Conservation (phyloP, 2,329 filamentous ascomycete genomes). For the Fusarium pseudograminearum region DNA sequence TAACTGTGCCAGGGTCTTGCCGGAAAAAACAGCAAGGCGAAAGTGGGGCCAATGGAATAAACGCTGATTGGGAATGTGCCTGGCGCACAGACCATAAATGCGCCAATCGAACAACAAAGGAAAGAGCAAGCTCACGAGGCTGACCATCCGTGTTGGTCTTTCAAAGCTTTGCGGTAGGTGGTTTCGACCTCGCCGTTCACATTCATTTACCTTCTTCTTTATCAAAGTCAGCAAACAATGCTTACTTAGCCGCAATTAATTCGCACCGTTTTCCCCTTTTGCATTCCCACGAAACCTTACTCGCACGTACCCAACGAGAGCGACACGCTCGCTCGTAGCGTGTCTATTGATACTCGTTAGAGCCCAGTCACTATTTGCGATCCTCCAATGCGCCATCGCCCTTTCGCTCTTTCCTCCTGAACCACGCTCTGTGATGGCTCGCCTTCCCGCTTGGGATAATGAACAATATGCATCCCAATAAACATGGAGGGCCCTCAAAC, state of each 20-base stretch:
- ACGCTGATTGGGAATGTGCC: slow-evolving; percentile 40
- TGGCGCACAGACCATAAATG: slow-evolving; percentile 37
- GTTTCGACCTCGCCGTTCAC: slow-evolving; percentile 38
- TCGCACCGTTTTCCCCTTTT: background rate
- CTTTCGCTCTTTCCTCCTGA: slow-evolving; percentile 47
- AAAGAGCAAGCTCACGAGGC: slow-evolving; percentile 44
- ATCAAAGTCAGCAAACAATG: slow-evolving; percentile 39
- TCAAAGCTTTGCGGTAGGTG: slow-evolving; percentile 17
- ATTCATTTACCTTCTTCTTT: slow-evolving; percentile 10
- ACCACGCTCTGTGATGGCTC: slow-evolving; percentile 51
- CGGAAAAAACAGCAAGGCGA: slow-evolving; percentile 52
- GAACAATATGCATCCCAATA: slow-evolving; percentile 50
- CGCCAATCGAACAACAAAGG: slow-evolving; percentile 37
- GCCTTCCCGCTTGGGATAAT: slow-evolving; percentile 48
- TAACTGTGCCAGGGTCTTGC: slow-evolving; percentile 15
- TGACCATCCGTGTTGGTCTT: slow-evolving; percentile 35
- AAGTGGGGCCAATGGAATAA: slow-evolving; percentile 43
- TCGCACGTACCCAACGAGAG: background rate
- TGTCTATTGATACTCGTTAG: slow-evolving; percentile 20
- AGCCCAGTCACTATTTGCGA: slow-evolving; percentile 10
- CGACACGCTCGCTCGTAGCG: slow-evolving; percentile 11
- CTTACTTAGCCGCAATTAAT: slow-evolving; percentile 42
- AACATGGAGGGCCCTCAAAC: slow-evolving; percentile 51
- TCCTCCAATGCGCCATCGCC: slow-evolving; percentile 46
- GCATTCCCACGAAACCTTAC: background rate